These are phyloP conservation scores for Geotrichum restrictum DNA, from an alignment of 1,139 yeast genomes.

Conservation along the genomic window DNA sequence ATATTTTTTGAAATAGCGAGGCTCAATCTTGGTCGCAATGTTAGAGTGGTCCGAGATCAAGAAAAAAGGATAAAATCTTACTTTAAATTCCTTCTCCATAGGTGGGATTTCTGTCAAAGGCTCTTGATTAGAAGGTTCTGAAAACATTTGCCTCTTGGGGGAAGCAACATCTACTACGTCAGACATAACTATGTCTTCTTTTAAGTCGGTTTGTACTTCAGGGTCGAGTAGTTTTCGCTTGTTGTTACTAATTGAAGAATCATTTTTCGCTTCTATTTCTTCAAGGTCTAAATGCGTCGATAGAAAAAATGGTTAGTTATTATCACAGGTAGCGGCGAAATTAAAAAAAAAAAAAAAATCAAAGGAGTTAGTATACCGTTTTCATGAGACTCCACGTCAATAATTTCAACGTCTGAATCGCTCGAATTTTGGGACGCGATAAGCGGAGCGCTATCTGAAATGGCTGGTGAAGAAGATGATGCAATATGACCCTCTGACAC, in stretches of 20 bases:
- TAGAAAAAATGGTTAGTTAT: neutral
- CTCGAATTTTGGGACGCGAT: neutral
- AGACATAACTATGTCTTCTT: neutral
- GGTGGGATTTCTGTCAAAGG: neutral
- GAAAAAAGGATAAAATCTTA: neutral
- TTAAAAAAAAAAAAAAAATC: neutral
- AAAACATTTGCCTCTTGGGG: neutral
- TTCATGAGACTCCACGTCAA: constrained; percentile 6
- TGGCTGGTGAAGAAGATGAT: neutral
- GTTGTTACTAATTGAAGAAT: neutral
- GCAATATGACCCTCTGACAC: neutral
- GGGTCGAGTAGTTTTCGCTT: neutral
- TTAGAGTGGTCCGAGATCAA: neutral
- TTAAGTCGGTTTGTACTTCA: neutral
- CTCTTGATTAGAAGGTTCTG: too few species aligned
- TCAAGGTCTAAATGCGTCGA: neutral
- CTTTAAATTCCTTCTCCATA: constrained; percentile 2
- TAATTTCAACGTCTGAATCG: constrained; percentile 17
- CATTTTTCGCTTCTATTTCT: neutral
- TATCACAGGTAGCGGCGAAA: neutral
- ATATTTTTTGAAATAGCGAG: constrained; percentile 26
- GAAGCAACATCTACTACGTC: neutral
- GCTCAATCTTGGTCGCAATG: constrained; percentile 5
- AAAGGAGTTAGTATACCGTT: neutral
- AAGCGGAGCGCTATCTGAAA: neutral